Evolutionary conservation across 768 basidiomycete species (phyloP).

Genomic region (Termitomyces sp.): DNA sequence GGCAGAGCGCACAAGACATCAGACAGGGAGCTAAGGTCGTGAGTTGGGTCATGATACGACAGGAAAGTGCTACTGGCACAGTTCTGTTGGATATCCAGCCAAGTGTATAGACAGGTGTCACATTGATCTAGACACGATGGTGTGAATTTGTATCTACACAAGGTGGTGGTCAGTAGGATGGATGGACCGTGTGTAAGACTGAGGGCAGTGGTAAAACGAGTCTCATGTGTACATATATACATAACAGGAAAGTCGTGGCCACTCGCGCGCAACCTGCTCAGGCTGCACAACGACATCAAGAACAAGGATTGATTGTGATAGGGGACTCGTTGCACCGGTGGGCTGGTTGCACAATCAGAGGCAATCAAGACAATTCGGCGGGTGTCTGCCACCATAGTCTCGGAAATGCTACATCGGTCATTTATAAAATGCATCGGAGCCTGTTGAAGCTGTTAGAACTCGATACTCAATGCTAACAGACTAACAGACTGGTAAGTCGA

Average conservation of each 20-base stretch:
- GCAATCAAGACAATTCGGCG: neutral
- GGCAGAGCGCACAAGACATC: neutral
- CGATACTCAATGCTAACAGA: no score
- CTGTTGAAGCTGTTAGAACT: no score
- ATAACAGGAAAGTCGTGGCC: neutral
- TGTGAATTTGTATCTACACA: neutral
- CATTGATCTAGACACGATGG: neutral
- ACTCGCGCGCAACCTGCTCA: neutral
- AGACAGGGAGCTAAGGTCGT: neutral
- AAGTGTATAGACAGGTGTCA: neutral
- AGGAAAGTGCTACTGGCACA: neutral
- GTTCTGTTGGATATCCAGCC: neutral
- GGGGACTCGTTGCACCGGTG: neutral
- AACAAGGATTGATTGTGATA: neutral
- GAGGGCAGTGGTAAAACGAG: neutral
- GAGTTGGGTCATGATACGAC: neutral
- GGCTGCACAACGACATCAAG: neutral
- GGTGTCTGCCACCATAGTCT: neutral
- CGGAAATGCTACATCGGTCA: no score
- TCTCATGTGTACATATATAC: neutral
- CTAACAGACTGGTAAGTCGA: no score
- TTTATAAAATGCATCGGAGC: no score
- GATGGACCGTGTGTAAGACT: neutral
- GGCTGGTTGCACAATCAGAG: neutral
- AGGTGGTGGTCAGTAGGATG: neutral